phyloP scores from a whole-genome alignment of 768 basidiomycete species.

The Atractiella rhizophila region DNA sequence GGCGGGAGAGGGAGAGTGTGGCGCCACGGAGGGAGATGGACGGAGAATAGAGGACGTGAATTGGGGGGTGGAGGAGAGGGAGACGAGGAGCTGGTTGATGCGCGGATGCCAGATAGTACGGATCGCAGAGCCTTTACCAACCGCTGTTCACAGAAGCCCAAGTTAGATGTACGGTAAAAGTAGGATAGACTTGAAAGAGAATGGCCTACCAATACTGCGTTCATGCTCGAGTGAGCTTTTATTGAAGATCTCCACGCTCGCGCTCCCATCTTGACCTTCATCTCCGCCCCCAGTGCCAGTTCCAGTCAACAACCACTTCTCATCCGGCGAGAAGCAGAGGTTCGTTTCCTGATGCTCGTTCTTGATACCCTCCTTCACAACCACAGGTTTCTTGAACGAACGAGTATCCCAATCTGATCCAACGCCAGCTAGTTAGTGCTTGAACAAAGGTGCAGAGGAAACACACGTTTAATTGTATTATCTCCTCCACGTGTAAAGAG shows the following conservation, averaged over 20 bases:
- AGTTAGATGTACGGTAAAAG: too few species aligned
- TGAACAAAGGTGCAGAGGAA: neutral
- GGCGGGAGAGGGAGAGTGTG: constrained; percentile 61
- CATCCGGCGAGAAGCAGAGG: constrained; percentile 82
- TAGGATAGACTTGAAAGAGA: too few species aligned
- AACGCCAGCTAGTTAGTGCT: constrained; percentile 1
- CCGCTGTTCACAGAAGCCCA: neutral
- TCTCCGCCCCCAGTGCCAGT: constrained; percentile 33
- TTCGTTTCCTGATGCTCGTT: constrained; percentile 82
- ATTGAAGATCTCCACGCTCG: constrained; percentile 6
- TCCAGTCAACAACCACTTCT: constrained; percentile 66
- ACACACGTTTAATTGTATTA: constrained; percentile 72
- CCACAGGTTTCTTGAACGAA: constrained; percentile 67
- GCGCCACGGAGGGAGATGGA: constrained; percentile 70
- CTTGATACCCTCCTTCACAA: constrained; percentile 34
- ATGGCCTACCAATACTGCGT: constrained; percentile 21
- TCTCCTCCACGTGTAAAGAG: constrained; percentile 77
- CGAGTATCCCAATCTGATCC: constrained; percentile 78
- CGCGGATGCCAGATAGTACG: constrained; percentile 83
- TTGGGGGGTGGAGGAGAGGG: constrained; percentile 63
- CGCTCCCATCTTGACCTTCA: constrained; percentile 24
- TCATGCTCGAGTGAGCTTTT: constrained; percentile 10
- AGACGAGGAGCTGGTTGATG: constrained; percentile 87
- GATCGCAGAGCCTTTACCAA: constrained; percentile 34
- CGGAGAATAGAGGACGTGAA: constrained; percentile 81